phyloP scores from a whole-genome alignment of 2,329 filamentous ascomycete species.

The Mycosphaerella arachidis region DNA sequence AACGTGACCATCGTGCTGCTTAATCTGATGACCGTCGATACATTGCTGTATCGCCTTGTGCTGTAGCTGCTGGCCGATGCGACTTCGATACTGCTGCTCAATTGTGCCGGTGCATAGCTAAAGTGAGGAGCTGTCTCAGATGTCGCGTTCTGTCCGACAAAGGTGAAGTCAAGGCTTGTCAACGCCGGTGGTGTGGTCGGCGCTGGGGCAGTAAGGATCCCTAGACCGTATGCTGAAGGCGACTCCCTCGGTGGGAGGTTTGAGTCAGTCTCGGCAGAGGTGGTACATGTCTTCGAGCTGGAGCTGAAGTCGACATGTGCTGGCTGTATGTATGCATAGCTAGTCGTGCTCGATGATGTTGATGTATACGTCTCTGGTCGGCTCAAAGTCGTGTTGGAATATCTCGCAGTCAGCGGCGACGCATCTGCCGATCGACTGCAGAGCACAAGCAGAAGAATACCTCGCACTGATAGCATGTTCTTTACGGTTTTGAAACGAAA shows the following conservation, averaged over 20 bases:
- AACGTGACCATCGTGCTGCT: constrained; percentile 14
- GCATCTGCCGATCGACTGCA: constrained; percentile 9
- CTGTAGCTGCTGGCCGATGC: not conserved
- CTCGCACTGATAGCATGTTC: constrained; percentile 9
- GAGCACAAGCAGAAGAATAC: constrained; percentile 13
- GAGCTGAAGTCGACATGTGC: not conserved
- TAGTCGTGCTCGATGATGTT: not conserved
- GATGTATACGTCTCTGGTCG: not conserved
- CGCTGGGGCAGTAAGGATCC: not conserved
- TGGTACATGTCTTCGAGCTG: constrained; percentile 2
- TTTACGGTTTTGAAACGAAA: not conserved
- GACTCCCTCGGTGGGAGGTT: not conserved
- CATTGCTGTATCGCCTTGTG: constrained; percentile 16
- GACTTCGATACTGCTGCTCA: not conserved
- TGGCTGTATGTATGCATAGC: not conserved
- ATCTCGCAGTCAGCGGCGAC: constrained; percentile 13
- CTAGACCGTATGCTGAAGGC: constrained; percentile 1
- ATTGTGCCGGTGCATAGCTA: constrained; percentile 6
- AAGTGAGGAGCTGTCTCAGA: not conserved
- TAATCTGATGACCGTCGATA: constrained; percentile 10
- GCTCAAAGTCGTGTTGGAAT: constrained; percentile 15
- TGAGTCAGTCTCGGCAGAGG: not conserved
- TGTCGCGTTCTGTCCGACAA: not conserved
- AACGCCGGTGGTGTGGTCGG: not conserved
- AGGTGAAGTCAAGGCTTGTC: not conserved